Evolutionary conservation across 768 basidiomycete genomes (phyloP), one percentile per base, ranked within the genome.

Genomic region (Sutorius australiensis): DNA sequence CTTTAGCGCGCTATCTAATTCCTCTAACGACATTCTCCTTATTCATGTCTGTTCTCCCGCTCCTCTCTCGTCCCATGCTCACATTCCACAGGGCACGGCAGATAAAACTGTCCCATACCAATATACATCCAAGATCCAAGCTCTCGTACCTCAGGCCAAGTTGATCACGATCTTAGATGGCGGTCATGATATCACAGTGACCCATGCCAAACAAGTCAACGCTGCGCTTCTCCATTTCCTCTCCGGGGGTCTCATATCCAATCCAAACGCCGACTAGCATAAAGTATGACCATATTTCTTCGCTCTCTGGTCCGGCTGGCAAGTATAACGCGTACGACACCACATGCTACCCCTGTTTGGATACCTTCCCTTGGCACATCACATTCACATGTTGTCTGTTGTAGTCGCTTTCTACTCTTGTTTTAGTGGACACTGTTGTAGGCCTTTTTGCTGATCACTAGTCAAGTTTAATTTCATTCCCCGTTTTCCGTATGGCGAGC

Each of bases 21-120:
- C 72, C 3, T 70, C 72, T 17, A 76, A 78, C 44, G 69, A 75
- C 24, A 79, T 86, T 6, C 71, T 89, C 34, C 67, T 89, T n/a
- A 72, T 89, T 30, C 87, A 88, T 66, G 87, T 83, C 59, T 28
- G 80, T 57, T 6, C 24, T 27, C 17, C 28, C 11, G 2, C 13
- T 14, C 5, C 5, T n/a, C 11, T 3, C 8, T 40, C 11, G 12
- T 47, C 21, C 17, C 14, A 40, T 13, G 6, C 36, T 49, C 43
- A 59, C 24, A 7, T 46, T n/a, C 10, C 13, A 39, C 46, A 71
- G 69, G 69, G 71, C 14, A 71, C 69, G 9, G 62, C 61, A 11
- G 71, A 71, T 27, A 67, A 46, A 34, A 69, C 71, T 30, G 69
- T 71, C 30, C 69, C 67, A 0, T 71, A 71, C 43, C 62, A 61